These are phyloP conservation scores for Misopates orontium DNA, from an alignment of 257 asterid species.

Conservation along the genomic window DNA sequence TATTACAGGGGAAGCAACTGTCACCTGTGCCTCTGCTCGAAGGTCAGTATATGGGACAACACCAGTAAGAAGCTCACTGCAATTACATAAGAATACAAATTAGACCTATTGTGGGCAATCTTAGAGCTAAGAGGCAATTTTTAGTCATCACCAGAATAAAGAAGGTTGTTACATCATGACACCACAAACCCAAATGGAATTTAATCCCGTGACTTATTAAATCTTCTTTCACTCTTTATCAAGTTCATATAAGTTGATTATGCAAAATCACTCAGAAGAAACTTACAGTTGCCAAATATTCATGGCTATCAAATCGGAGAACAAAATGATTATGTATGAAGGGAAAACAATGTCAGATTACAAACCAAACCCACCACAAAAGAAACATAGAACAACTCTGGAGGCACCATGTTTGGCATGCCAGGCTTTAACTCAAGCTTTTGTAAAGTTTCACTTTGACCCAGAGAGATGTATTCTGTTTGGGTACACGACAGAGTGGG, in stretches of 20 bases:
- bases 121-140: too few species aligned
- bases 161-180: not conserved
- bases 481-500: too few species aligned
- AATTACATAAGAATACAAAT: constrained; percentile 25
- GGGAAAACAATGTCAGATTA: too few species aligned
- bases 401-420: too few species aligned
- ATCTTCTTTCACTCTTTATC: not conserved
- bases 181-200: constrained; percentile 4
- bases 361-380: too few species aligned
- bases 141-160: not conserved
- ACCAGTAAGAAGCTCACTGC: constrained; percentile 96
- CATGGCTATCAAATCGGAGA: too few species aligned
- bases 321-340: too few species aligned
- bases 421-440: not conserved
- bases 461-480: too few species aligned
- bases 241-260: too few species aligned
- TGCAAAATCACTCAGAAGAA: too few species aligned
- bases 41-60: constrained; percentile 95
- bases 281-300: too few species aligned
- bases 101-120: constrained; percentile 10
- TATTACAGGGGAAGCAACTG: constrained; percentile 16
- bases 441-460: not conserved
- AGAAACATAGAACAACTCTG: too few species aligned
- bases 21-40: constrained; percentile 94
- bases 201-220: constrained; percentile 11